A percentile compares a stretch with the other conserved stretches of the same genome.
phyloP scores from a whole-genome alignment of 495 filamentous ascomycete species.

The Tuber brumale region DNA sequence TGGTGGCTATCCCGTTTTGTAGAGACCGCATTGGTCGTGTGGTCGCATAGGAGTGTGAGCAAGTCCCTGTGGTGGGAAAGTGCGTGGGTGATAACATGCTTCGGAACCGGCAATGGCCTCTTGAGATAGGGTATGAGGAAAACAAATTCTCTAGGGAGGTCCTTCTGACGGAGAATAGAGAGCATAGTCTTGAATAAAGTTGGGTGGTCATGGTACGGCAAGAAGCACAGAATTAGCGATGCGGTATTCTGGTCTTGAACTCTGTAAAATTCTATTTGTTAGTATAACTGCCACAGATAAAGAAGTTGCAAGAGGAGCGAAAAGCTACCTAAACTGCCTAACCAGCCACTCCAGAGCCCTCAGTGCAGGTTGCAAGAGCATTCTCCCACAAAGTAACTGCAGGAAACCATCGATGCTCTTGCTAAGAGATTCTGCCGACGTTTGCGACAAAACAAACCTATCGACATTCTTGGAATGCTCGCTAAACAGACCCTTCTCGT shows the following conservation, averaged over 20 bases:
- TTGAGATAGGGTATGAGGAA: conserved; percentile 79
- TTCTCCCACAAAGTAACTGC: conserved; percentile 61
- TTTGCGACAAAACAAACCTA: conserved; percentile 68
- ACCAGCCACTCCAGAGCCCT: conserved; percentile 94
- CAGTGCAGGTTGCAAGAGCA: conserved; percentile 75
- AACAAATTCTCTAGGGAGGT: conserved; percentile 53
- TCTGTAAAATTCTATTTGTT: conserved; percentile 47
- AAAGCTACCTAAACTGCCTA: conserved; percentile 71
- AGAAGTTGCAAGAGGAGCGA: not conserved
- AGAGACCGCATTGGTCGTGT: conserved; percentile 62
- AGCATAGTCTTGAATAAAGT: conserved; percentile 80
- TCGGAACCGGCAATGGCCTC: conserved; percentile 64
- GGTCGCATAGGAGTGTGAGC: conserved; percentile 62
- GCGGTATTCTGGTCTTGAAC: conserved; percentile 84
- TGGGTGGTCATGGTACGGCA: conserved; percentile 81
- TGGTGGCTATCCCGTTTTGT: conserved; percentile 64
- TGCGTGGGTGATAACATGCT: conserved; percentile 71
- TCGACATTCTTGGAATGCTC: conserved; percentile 85
- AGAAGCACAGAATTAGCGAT: conserved; percentile 72
- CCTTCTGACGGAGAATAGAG: conserved; percentile 52
- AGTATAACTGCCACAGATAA: conserved; percentile 31
- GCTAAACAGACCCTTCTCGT: conserved; percentile 71
- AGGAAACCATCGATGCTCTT: conserved; percentile 72
- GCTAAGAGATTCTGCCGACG: conserved; percentile 76
- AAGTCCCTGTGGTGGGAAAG: conserved; percentile 66